phyloP scores from a whole-genome alignment of 2,329 filamentous ascomycete genomes.

The Venturia oleaginea region DNA sequence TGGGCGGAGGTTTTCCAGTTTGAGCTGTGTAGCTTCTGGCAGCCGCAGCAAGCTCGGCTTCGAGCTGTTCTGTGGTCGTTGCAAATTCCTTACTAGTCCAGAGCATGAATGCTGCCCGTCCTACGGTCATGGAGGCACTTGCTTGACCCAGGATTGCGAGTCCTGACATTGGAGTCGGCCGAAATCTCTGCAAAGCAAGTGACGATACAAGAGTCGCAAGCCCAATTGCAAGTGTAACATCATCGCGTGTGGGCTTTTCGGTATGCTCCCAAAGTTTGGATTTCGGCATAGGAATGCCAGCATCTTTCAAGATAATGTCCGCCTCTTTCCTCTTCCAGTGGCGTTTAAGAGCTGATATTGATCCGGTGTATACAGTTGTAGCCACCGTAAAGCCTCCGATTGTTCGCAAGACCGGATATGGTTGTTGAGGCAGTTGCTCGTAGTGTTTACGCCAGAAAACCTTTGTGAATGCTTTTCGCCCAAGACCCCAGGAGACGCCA shows the following conservation, averaged over 20 bases:
- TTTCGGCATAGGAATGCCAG: slow-evolving; percentile 2
- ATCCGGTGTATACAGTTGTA: background rate
- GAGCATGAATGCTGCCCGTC: background rate
- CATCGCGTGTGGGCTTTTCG: background rate
- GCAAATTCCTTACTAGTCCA: background rate
- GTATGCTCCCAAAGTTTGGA: slow-evolving; percentile 1
- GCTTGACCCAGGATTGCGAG: background rate
- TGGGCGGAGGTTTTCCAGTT: background rate
- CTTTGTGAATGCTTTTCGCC: background rate
- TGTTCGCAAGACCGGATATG: background rate
- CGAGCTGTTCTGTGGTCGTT: background rate
- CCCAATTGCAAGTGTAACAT: background rate
- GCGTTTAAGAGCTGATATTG: background rate
- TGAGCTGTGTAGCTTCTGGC: background rate
- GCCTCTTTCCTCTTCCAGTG: background rate
- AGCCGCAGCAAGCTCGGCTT: background rate
- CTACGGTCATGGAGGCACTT: background rate
- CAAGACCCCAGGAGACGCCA: background rate
- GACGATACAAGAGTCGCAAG: background rate
- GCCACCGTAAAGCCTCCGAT: background rate
- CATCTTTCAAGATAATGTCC: background rate
- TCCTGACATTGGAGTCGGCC: background rate
- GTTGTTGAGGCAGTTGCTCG: background rate
- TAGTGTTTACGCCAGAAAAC: background rate
- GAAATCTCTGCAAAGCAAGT: background rate